Evolutionary conservation across 2,329 filamentous ascomycete genomes (phyloP).

Genomic region (Aspergillus pseudoviridinutans): DNA sequence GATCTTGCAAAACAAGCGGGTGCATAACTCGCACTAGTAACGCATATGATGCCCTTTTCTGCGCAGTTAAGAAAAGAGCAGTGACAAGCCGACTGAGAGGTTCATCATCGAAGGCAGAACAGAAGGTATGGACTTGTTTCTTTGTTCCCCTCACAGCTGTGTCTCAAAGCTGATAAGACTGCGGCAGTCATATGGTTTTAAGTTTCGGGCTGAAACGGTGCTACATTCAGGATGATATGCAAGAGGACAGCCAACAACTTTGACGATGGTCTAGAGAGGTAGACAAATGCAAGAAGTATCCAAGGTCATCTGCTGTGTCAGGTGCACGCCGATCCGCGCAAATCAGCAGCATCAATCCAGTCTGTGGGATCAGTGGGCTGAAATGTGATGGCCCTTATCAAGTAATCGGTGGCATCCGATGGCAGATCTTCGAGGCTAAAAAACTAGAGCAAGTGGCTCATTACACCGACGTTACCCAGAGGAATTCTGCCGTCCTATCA

Average conservation of each 20-base stretch:
- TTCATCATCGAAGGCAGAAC: not conserved
- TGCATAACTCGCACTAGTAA: not conserved
- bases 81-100: not conserved
- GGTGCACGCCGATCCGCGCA: not conserved
- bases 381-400: not conserved
- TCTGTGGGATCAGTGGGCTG: not conserved
- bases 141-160: not conserved
- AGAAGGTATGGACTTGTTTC: not conserved
- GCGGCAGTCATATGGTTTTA: not conserved
- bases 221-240: not conserved
- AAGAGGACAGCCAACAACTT: not conserved
- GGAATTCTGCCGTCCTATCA: not conserved
- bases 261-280: not conserved
- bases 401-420: not conserved
- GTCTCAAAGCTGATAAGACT: not conserved
- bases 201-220: not conserved
- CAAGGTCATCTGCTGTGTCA: not conserved
- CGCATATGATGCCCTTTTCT: not conserved
- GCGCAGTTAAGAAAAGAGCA: not conserved
- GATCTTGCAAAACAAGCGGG: not conserved
- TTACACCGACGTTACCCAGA: not conserved
- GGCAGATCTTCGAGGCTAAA: not conserved
- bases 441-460: not conserved
- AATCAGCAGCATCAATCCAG: not conserved
- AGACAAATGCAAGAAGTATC: not conserved